These are phyloP conservation scores for Auriscalpium vulgare DNA, from an alignment of 768 basidiomycete genomes.

Conservation along the genomic window DNA sequence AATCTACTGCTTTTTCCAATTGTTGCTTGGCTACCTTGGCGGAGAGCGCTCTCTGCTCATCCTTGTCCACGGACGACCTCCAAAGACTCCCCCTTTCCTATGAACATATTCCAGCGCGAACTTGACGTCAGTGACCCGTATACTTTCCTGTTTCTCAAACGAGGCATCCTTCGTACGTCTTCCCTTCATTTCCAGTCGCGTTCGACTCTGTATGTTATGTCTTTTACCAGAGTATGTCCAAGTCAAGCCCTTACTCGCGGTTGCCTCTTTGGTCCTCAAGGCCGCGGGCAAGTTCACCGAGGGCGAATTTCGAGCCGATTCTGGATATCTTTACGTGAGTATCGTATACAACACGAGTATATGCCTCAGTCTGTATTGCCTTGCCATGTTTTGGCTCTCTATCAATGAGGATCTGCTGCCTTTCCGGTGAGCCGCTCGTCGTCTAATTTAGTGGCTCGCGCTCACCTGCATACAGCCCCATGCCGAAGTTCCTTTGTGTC, in stretches of 20 bases:
- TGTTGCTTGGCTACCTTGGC: conserved; percentile 78
- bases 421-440: conserved; percentile 50
- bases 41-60: conserved; percentile 93
- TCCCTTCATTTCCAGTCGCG: conserved; percentile 1
- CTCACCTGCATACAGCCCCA: conserved; percentile 43
- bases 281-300: conserved; percentile 82
- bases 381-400: conserved; percentile 96
- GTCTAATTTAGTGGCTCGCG: neutral
- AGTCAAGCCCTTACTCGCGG: conserved; percentile 84
- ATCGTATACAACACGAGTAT: conserved; percentile 82
- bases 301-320: conserved; percentile 74
- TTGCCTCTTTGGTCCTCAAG: conserved; percentile 81
- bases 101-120: conserved; percentile 73
- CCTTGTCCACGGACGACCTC: conserved; percentile 82
- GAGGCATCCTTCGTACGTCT: conserved; percentile 84
- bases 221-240: conserved; percentile 82
- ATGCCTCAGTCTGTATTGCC: conserved; percentile 75
- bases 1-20: conserved; percentile 86
- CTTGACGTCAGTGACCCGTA: conserved; percentile 94
- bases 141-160: conserved; percentile 87
- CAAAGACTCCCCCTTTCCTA: conserved; percentile 83
- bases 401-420: conserved; percentile 85
- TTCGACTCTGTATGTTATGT: neutral
- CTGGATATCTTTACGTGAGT: conserved; percentile 88
- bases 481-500: conserved; percentile 97